Percentiles rank a stretch among this genome's conserved stretches.
phyloP scores from a whole-genome alignment of 805 yeast genomes.

The Metschnikowia amazonensis region DNA sequence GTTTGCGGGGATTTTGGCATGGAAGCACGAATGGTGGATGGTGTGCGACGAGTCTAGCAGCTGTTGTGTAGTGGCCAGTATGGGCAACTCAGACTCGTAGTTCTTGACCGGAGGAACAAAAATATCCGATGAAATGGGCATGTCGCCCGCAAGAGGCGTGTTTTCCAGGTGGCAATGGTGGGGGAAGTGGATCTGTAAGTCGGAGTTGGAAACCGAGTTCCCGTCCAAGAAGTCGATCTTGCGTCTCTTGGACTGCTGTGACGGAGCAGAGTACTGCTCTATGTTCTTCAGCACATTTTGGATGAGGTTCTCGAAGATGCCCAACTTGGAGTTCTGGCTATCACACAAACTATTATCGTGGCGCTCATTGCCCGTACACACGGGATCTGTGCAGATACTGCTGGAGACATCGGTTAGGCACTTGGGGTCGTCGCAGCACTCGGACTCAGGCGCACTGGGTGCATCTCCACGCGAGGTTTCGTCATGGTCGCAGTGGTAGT shows the following conservation, averaged over 20 bases:
- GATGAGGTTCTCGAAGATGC: slow-evolving; percentile 38
- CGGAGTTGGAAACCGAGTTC: slow-evolving; percentile 10
- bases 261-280: slow-evolving; percentile 14
- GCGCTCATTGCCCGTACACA: slow-evolving; percentile 7
- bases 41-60: slow-evolving; percentile 8
- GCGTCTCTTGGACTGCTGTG: neutral
- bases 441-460: neutral
- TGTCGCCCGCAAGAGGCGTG: neutral
- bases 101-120: neutral
- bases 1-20: slow-evolving; percentile 37
- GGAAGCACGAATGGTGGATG: slow-evolving; percentile 43
- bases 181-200: slow-evolving; percentile 37
- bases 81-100: neutral
- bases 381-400: slow-evolving; percentile 7
- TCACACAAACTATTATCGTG: slow-evolving; percentile 25
- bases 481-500: slow-evolving; percentile 30
- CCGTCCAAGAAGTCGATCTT: neutral
- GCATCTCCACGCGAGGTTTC: neutral
- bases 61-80: neutral
- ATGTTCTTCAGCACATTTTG: slow-evolving; percentile 33
- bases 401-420: slow-evolving; percentile 3
- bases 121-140: neutral
- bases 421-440: slow-evolving; percentile 8
- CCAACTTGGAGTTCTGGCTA: slow-evolving; percentile 26
- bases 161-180: slow-evolving; percentile 31